Conservation (phyloP, 2,329 filamentous ascomycete species). For the Laburnicola sp. region DNA sequence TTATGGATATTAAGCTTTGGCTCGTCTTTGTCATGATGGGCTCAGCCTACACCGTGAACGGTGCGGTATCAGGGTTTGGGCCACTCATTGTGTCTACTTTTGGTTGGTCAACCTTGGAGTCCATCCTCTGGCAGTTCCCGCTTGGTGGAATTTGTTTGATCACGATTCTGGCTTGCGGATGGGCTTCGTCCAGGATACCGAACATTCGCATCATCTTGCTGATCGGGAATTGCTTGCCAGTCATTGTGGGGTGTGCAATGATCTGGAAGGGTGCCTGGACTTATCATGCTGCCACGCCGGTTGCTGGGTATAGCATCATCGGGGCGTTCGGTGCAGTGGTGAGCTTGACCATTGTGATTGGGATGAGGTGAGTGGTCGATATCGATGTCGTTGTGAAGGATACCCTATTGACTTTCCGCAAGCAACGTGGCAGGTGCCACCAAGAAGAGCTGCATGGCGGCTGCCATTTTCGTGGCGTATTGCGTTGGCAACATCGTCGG, state of each 20-base stretch:
- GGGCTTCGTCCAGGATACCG: slow-evolving; percentile 60
- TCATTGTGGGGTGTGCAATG: slow-evolving; percentile 72
- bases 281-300: slow-evolving; percentile 65
- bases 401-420: neutral
- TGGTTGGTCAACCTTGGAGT: slow-evolving; percentile 47
- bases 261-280: slow-evolving; percentile 72
- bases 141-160: slow-evolving; percentile 70
- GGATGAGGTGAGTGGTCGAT: slow-evolving; percentile 48
- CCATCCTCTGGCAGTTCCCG: slow-evolving; percentile 67
- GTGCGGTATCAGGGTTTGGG: slow-evolving; percentile 47
- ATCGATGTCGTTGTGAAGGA: too few species aligned
- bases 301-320: slow-evolving; percentile 71
- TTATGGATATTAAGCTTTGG: slow-evolving; percentile 51
- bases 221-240: slow-evolving; percentile 68
- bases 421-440: slow-evolving; percentile 74
- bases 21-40: slow-evolving; percentile 47
- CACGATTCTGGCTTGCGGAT: slow-evolving; percentile 68
- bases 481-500: slow-evolving; percentile 77
- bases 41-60: slow-evolving; percentile 61
- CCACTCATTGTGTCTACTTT: slow-evolving; percentile 46
- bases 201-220: slow-evolving; percentile 70
- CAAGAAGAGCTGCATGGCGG: slow-evolving; percentile 77
- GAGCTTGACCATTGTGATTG: slow-evolving; percentile 61
- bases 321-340: slow-evolving; percentile 74
- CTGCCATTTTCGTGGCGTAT: slow-evolving; percentile 74